Conservation (phyloP, 257 asterid species). For the Lantana camara region DNA sequence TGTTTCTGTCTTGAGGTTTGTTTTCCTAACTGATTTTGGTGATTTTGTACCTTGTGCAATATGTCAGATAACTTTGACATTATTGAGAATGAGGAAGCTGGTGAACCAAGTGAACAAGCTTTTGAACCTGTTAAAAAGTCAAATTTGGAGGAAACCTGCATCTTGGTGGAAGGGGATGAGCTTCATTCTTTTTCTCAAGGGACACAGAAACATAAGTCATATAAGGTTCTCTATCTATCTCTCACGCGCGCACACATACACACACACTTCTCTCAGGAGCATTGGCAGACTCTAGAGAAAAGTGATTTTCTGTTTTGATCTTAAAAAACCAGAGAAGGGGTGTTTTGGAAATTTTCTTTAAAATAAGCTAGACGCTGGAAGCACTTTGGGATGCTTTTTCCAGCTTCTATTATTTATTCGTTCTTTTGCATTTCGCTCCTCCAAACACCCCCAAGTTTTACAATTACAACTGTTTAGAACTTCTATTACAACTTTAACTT, state of each 20-base stretch:
- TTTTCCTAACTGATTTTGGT: background rate
- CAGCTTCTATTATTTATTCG: too few species aligned
- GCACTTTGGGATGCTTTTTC: too few species aligned
- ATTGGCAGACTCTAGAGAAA: too few species aligned
- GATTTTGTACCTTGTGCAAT: constrained; percentile 15
- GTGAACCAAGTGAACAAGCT: constrained; percentile 24
- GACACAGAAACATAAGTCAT: constrained; percentile 53
- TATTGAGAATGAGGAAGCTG: constrained; percentile 33
- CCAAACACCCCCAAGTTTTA: too few species aligned
- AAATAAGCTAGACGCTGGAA: too few species aligned
- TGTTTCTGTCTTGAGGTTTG: background rate
- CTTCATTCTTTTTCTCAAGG: constrained; percentile 33
- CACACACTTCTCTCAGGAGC: too few species aligned
- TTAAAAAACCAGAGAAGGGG: too few species aligned
- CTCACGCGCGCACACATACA: background rate
- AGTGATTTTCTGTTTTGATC: too few species aligned
- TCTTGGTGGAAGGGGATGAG: constrained; percentile 59
- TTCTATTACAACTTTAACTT: too few species aligned
- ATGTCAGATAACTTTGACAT: constrained; percentile 32
- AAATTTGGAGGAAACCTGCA: constrained; percentile 57
- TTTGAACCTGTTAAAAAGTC: constrained; percentile 39
- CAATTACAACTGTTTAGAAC: too few species aligned
- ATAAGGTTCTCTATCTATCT: constrained; percentile 51
- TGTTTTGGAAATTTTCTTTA: too few species aligned
- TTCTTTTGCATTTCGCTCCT: too few species aligned